Percentiles rank a stretch among this genome's conserved stretches.
Conservation (phyloP, 108 stramenopile species). For the Mediolabrus comicus region DNA sequence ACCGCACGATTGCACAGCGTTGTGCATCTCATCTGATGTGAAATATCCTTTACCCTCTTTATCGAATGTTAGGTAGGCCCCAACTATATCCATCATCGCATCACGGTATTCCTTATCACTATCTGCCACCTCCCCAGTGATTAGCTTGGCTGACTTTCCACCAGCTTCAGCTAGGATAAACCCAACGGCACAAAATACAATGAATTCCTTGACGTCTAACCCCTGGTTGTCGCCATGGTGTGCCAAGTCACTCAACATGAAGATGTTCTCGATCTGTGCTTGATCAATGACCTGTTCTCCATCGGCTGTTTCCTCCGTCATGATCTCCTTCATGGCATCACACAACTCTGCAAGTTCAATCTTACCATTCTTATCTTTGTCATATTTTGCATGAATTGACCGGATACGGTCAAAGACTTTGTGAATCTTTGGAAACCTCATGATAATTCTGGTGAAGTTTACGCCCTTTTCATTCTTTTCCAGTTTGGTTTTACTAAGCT, state of each 20-base stretch:
- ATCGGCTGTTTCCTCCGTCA: slow-evolving; percentile 12
- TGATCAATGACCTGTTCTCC: slow-evolving; percentile 12
- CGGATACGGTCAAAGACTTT: slow-evolving; percentile 45
- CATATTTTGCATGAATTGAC: slow-evolving; percentile 30
- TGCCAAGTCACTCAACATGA: slow-evolving; percentile 47
- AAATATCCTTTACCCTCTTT: slow-evolving; percentile 48
- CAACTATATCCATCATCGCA: slow-evolving; percentile 54
- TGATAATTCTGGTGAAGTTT: slow-evolving; percentile 45
- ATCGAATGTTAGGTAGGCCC: slow-evolving; percentile 46
- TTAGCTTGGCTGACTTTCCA: slow-evolving; percentile 35
- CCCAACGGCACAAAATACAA: slow-evolving; percentile 48
- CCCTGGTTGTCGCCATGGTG: slow-evolving; percentile 36
- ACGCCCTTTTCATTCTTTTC: slow-evolving; percentile 37
- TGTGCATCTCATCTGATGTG: slow-evolving; percentile 49
- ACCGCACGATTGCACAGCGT: slow-evolving; percentile 22
- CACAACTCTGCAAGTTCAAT: slow-evolving; percentile 33
- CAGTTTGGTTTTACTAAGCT: slow-evolving; percentile 41
- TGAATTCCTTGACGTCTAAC: slow-evolving; percentile 47
- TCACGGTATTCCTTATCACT: slow-evolving; percentile 43
- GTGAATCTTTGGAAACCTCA: slow-evolving; percentile 51
- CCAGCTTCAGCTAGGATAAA: slow-evolving; percentile 50
- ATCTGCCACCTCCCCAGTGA: slow-evolving; percentile 42
- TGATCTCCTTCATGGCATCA: slow-evolving; percentile 42
- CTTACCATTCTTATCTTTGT: slow-evolving; percentile 22
- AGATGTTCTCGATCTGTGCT: slow-evolving; percentile 40